Conservation (phyloP, 2,329 filamentous ascomycete genomes). For the Aspergillus calidoustus region DNA sequence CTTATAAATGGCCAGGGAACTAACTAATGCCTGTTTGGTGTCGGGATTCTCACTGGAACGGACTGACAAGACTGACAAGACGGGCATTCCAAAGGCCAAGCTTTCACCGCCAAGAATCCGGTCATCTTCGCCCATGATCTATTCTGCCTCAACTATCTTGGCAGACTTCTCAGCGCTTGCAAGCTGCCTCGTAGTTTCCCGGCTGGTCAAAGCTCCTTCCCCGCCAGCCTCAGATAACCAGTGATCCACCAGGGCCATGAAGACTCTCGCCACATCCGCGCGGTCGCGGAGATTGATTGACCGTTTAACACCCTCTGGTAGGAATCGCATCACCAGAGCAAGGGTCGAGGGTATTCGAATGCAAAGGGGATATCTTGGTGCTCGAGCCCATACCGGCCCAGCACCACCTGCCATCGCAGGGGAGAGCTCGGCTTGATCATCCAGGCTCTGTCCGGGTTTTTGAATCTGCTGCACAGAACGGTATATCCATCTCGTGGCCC, state of each 20-base stretch:
- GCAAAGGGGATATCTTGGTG: not conserved
- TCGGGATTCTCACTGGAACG: too few relatives aligned
- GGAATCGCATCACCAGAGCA: not conserved
- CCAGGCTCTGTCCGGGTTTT: not conserved
- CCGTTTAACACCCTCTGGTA: not conserved
- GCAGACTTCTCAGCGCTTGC: not conserved
- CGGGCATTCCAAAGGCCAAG: too few relatives aligned
- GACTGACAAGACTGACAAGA: too few relatives aligned
- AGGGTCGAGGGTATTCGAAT: not conserved
- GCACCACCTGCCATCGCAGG: not conserved
- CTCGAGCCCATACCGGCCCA: not conserved
- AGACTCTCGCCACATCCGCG: not conserved
- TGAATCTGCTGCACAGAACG: not conserved
- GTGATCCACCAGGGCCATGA: not conserved
- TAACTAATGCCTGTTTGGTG: too few relatives aligned
- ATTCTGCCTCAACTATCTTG: slow-evolving; percentile 1
- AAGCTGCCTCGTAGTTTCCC: not conserved
- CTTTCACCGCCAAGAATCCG: too few relatives aligned
- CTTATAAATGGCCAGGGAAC: too few relatives aligned
- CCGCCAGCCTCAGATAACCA: not conserved
- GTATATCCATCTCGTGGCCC: not conserved
- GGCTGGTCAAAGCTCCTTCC: not conserved
- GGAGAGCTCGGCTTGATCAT: not conserved
- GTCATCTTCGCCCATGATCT: not conserved
- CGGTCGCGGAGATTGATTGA: not conserved